phyloP scores from a whole-genome alignment of 2,329 filamentous ascomycete species.

The Ophiostoma tasmaniense region DNA sequence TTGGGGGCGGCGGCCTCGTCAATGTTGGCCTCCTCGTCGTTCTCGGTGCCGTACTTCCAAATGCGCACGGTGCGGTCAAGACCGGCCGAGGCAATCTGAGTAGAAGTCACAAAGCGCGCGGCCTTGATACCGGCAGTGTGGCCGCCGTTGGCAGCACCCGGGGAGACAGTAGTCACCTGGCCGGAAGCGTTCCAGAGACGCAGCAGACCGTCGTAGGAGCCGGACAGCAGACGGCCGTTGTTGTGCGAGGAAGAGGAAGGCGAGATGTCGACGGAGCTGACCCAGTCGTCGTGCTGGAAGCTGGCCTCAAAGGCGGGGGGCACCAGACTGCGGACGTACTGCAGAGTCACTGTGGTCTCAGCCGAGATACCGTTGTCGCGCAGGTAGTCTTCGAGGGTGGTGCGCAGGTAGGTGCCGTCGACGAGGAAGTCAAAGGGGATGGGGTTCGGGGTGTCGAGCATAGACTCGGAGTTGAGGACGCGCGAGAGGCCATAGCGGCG shows the following conservation, averaged over 20 bases:
- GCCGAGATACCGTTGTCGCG: constrained; percentile 76
- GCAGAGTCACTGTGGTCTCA: constrained; percentile 77
- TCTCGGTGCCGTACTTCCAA: constrained; percentile 77
- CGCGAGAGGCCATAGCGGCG: constrained; percentile 62
- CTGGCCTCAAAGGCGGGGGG: constrained; percentile 83
- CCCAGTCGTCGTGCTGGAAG: constrained; percentile 97
- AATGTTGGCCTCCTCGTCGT: constrained; percentile 60
- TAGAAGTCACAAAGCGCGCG: constrained; percentile 73
- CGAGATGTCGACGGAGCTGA: constrained; percentile 76
- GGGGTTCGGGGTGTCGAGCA: constrained; percentile 58
- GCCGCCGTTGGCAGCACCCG: constrained; percentile 56
- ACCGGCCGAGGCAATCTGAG: constrained; percentile 72
- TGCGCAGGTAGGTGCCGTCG: constrained; percentile 84
- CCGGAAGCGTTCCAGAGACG: constrained; percentile 85
- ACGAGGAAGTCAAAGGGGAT: constrained; percentile 91
- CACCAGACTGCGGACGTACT: constrained; percentile 87
- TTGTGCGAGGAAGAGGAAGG: constrained; percentile 57
- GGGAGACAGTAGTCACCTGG: constrained; percentile 71
- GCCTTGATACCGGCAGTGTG: constrained; percentile 71
- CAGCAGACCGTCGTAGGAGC: constrained; percentile 81
- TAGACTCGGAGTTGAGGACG: constrained; percentile 62
- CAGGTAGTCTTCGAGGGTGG: constrained; percentile 85
- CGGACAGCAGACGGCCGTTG: constrained; percentile 67
- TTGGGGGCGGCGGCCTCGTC: constrained; percentile 49
- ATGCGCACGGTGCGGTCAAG: constrained; percentile 78